Evolutionary conservation across 257 asterid genomes (phyloP), one percentile per base, ranked within the genome.

Genomic region (Solanum sejunctum): DNA sequence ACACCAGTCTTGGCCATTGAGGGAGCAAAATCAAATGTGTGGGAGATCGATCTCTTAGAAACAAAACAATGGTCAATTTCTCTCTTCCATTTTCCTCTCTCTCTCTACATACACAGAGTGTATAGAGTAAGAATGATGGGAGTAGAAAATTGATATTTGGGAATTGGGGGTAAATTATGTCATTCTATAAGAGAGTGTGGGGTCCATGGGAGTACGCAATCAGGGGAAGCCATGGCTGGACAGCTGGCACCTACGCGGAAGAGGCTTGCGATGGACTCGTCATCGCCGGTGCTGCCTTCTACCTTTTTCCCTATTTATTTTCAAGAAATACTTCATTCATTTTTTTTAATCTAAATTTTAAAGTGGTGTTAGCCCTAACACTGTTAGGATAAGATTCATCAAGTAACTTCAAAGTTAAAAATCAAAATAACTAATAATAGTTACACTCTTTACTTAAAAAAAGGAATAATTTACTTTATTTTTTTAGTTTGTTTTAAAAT

Each of bases 241-340:
- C 94, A 95, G 96, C 99, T 94, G 98, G 99, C 95, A 51, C 51
- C 90, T 83, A 89, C 93, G 93, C 92, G 93, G 90, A 89, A 82
- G 75, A 69, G 63, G 23, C 63, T 51, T 51, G 15, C 3, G 26
- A 51, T 11, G 84, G 85, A 81, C 54, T 28, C 49, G 84, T 41
- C 82, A 77, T 55, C 82, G 9, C 49, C 15, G 56, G 4, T 60
- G 4, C 18, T 16, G 26, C 10, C 58, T 84, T 20, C 64, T 47
- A 5, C 28, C 45, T 20, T 54, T 32, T 49, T 18, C 8, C n/a
- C 11, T 41, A 47, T 61, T 26, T 26, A 6, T 56, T 43, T 18
- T 57, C 26, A 57, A 28, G 11, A 26, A 26, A 41, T 28, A 45
- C 4, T n/a, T 45, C 17, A 2, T 51, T 12, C 26, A 12, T 10